Evolutionary conservation across 2,329 filamentous ascomycete species (phyloP), one percentile per base, ranked within the genome.

Genomic region (Fusarium sp.): DNA sequence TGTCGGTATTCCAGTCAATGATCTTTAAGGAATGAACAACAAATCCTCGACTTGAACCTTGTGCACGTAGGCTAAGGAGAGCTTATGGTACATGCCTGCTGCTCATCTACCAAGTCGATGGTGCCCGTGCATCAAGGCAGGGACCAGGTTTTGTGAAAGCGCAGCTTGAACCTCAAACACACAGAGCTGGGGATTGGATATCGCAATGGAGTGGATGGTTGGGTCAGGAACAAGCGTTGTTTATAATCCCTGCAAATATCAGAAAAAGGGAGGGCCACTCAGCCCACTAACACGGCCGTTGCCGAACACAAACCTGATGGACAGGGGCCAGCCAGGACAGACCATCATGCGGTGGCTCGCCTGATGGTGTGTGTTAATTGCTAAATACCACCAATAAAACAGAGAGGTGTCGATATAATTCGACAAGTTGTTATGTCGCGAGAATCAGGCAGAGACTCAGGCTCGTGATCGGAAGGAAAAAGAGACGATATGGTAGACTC

Each of bases 271-370:
- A 25, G 25, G 25, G 8, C 50, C 56, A 57, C 65, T 69, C 65
- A 66, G 66, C 36, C 66, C 61, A 68, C 61, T 69, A 69, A 63
- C 45, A 56, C 66, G 66, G 66, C 66, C 66, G 56, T 45, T 68
- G 66, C 66, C 66, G 66, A 68, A 68, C 66, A n/a, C 47, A 69
- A 43, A 66, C 43, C 36, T 69, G 60, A 68, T 63, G 27, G 51
- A 39, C 56, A 69, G 57, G 60, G 66, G 25, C 43, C n/a, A 39
- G 27, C 27, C 39, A 57, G 27, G 52, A 48, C 64, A 67, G 60
- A 58, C 66, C 60, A 69, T 67, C 52, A 69, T 66, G 49, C 42
- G 48, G 49, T 69, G 66, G 49, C 65, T 59, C 49, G 45, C 18
- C 51, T 53, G 49, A 69, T 63, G 66, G 52, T 33, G 52, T 69